Conservation (phyloP, 2,329 filamentous ascomycete genomes). For the Truncatella angustata region DNA sequence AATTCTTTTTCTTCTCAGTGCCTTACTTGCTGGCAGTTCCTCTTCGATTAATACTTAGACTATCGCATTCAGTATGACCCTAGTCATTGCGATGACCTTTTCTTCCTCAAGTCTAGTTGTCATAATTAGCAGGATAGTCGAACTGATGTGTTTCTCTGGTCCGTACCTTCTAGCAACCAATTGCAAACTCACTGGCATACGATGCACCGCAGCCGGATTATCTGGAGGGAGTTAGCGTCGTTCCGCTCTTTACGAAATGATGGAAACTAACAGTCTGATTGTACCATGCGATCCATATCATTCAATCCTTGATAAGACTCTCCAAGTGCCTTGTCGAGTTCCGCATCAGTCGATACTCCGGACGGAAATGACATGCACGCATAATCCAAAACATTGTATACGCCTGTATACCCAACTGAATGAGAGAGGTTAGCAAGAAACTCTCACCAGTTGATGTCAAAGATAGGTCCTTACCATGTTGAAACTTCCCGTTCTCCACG, state of each 20-base stretch:
- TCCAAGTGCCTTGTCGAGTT: conserved; percentile 31
- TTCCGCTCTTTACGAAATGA: neutral
- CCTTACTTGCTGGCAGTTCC: too few relatives aligned
- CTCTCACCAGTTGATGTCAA: too few relatives aligned
- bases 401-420: conserved; percentile 48
- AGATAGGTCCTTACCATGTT: conserved; percentile 34
- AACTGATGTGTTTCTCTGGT: neutral
- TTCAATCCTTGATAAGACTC: conserved; percentile 33
- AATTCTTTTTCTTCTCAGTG: too few relatives aligned
- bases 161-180: conserved; percentile 37
- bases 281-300: conserved; percentile 34
- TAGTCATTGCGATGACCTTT: conserved; percentile 30
- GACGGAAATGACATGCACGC: conserved; percentile 46
- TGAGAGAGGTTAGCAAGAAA: too few relatives aligned
- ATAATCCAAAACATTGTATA: conserved; percentile 50
- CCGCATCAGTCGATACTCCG: conserved; percentile 37
- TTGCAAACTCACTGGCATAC: conserved; percentile 41
- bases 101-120: conserved; percentile 28
- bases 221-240: conserved; percentile 26
- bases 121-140: neutral
- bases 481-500: conserved; percentile 41
- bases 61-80: conserved; percentile 22
- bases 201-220: conserved; percentile 36
- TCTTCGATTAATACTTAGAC: conserved; percentile 7
- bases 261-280: conserved; percentile 39